phyloP scores from a whole-genome alignment of 306 rosid genomes.

The Rosa multiflora region DNA sequence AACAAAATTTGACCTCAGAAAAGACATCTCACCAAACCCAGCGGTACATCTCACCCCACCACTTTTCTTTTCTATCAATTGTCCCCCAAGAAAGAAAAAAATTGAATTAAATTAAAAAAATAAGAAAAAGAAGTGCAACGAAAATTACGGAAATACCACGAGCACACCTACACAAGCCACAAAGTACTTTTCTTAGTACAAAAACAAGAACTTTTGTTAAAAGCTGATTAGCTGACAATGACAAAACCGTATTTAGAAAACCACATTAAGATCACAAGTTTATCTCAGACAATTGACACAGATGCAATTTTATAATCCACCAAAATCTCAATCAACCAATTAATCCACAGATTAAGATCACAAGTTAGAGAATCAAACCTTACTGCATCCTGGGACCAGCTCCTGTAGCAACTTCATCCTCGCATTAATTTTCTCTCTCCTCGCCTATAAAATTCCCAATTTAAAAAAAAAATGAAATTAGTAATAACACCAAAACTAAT shows the following conservation, averaged over 20 bases:
- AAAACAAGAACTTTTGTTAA: conserved; percentile 52
- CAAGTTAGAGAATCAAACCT: conserved; percentile 53
- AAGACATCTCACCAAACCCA: conserved; percentile 34
- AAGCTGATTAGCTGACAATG: conserved; percentile 32
- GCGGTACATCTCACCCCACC: conserved; percentile 5
- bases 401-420: conserved; percentile 96
- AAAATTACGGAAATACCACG: conserved; percentile 41
- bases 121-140: not conserved
- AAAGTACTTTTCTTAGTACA: conserved; percentile 48
- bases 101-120: not conserved
- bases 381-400: conserved; percentile 97
- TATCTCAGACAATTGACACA: conserved; percentile 27
- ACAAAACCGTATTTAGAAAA: conserved; percentile 43
- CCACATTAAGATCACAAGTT: conserved; percentile 10
- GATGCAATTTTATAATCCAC: conserved; percentile 34
- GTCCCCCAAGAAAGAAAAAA: conserved; percentile 10
- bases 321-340: conserved; percentile 34
- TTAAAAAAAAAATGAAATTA: not conserved
- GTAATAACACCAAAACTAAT: not conserved
- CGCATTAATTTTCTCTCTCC: conserved; percentile 99
- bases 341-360: conserved; percentile 30
- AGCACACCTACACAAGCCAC: conserved; percentile 16
- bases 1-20: conserved; percentile 38
- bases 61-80: conserved; percentile 2
- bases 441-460: conserved; percentile 51